These are phyloP conservation scores for Suillus bovinus DNA, from an alignment of 768 basidiomycete genomes.

Conservation along the genomic window DNA sequence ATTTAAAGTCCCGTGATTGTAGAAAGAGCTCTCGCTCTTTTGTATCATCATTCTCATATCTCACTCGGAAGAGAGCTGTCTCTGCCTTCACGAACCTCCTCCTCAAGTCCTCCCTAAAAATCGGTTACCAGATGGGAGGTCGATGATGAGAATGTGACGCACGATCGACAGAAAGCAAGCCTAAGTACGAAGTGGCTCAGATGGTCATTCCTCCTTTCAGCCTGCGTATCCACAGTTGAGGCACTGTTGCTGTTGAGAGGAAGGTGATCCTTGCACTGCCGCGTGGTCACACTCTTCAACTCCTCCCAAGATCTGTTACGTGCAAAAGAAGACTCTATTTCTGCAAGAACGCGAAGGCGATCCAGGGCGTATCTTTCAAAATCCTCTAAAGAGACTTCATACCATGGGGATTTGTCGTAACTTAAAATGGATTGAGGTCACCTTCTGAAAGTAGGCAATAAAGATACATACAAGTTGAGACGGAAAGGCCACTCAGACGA, in stretches of 20 bases:
- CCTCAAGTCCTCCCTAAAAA: conserved; percentile 81
- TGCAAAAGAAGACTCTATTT: conserved; percentile 87
- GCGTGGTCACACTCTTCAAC: conserved; percentile 57
- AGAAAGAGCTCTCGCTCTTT: conserved; percentile 70
- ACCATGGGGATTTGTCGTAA: conserved; percentile 82
- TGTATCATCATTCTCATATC: conserved; percentile 66
- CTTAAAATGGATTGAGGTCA: conserved; percentile 39
- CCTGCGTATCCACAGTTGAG: conserved; percentile 45
- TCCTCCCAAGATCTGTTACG: conserved; percentile 85
- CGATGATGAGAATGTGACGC: conserved; percentile 36
- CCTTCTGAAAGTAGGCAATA: conserved; percentile 7
- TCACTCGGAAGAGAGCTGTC: conserved; percentile 75
- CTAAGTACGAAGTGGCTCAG: conserved; percentile 92
- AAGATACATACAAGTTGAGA: conserved; percentile 72
- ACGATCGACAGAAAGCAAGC: conserved; percentile 96
- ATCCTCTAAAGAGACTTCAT: conserved; percentile 92
- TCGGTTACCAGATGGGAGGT: not conserved
- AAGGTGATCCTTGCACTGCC: conserved; percentile 75
- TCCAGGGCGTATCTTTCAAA: conserved; percentile 92
- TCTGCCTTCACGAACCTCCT: conserved; percentile 90
- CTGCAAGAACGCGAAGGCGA: conserved; percentile 81
- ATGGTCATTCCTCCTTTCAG: conserved; percentile 79
- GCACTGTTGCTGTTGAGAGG: conserved; percentile 64
- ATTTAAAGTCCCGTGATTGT: conserved; percentile 60
- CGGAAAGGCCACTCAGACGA: conserved; percentile 52